Conservation (phyloP, 768 basidiomycete species). For the Hericium erinaceus region DNA sequence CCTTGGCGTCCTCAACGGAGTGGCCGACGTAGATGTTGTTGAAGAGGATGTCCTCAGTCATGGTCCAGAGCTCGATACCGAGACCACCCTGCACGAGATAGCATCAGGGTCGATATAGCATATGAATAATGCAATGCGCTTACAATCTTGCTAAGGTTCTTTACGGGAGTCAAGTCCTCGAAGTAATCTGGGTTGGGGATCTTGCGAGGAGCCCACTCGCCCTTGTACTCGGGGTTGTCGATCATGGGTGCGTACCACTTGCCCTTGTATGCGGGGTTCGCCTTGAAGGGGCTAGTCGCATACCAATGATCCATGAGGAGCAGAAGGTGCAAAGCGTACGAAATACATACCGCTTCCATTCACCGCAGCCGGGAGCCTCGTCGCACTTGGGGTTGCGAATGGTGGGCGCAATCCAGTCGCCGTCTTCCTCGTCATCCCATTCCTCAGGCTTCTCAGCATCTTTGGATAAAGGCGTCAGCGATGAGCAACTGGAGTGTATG, state of each 20-base stretch:
- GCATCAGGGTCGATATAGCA: not conserved
- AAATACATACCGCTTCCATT: conserved; percentile 66
- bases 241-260: conserved; percentile 94
- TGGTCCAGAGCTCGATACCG: conserved; percentile 98
- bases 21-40: conserved; percentile 93
- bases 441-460: conserved; percentile 95
- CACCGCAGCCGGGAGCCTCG: conserved; percentile 88
- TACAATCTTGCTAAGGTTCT: conserved; percentile 80
- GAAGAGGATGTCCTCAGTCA: conserved; percentile 93
- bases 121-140: conserved; percentile 16
- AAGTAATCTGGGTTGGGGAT: conserved; percentile 88
- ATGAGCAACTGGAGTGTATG: not conserved
- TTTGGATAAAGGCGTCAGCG: conserved; percentile 14
- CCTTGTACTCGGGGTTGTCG: conserved; percentile 97
- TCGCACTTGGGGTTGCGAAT: conserved; percentile 86
- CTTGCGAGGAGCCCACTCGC: conserved; percentile 86
- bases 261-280: conserved; percentile 95
- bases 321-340: not conserved
- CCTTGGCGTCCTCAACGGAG: conserved; percentile 77
- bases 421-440: conserved; percentile 99
- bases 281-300: conserved; percentile 59
- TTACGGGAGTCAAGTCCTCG: conserved; percentile 77
- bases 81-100: conserved; percentile 60
- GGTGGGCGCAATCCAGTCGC: conserved; percentile 93
- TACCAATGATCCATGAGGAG: not conserved